These are phyloP conservation scores for Fusarium nygamai DNA, from an alignment of 2,329 filamentous ascomycete species.

Conservation along the genomic window DNA sequence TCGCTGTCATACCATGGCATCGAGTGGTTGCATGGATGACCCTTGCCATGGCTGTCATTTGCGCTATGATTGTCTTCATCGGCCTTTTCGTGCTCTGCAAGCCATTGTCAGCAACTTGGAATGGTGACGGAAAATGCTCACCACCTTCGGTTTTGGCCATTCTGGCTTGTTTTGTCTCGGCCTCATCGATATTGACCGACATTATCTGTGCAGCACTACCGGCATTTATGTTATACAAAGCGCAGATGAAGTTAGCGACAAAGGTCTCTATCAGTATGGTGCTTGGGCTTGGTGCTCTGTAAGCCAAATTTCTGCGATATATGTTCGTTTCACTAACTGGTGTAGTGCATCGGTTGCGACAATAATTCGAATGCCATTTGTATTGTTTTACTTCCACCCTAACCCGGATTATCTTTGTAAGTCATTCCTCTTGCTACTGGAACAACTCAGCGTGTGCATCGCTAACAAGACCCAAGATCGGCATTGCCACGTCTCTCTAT, in stretches of 20 bases:
- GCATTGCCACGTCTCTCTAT: background rate
- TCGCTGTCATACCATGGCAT: background rate
- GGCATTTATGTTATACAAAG: constrained; percentile 15
- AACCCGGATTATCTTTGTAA: constrained; percentile 2
- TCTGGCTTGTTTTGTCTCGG: constrained; percentile 17
- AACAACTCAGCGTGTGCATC: accelerated
- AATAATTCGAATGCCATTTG: constrained; percentile 4
- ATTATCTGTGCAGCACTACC: constrained; percentile 21
- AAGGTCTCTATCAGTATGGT: constrained; percentile 21
- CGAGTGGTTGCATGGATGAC: background rate
- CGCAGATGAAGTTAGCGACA: constrained; percentile 12
- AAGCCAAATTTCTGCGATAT: background rate
- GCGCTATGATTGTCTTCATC: background rate
- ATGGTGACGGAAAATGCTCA: background rate
- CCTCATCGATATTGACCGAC: constrained; percentile 1
- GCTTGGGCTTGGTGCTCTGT: constrained; percentile 25
- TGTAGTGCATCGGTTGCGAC: constrained; percentile 10
- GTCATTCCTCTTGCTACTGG: background rate
- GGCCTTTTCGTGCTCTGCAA: constrained; percentile 5
- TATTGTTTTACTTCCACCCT: background rate
- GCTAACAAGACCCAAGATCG: background rate
- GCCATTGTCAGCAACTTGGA: constrained; percentile 14
- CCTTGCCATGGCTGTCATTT: background rate
- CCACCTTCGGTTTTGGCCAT: background rate
- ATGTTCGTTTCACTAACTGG: background rate